phyloP scores from a whole-genome alignment of 495 filamentous ascomycete species.

The Aspergillus leporis region DNA sequence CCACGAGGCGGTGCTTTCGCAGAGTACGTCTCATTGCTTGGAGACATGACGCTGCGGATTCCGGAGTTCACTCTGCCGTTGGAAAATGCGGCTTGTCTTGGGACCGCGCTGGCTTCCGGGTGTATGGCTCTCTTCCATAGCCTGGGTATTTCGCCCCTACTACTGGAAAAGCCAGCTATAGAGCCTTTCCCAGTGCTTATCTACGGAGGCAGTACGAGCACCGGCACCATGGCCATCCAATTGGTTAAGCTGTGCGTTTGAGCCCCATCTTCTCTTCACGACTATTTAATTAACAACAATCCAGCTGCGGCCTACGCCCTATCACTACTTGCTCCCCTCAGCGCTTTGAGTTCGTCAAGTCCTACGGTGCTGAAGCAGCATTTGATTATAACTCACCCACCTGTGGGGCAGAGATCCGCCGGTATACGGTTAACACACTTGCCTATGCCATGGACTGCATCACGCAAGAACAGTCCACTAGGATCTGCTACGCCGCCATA shows the following conservation, averaged over 20 bases:
- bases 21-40: slow-evolving; percentile 31
- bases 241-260: slow-evolving; percentile 26
- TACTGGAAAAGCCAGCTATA: slow-evolving; percentile 7
- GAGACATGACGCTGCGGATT: slow-evolving; percentile 39
- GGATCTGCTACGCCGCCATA: too few relatives aligned
- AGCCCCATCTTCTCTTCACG: too few relatives aligned
- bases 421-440: too few relatives aligned
- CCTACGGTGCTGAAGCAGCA: too few relatives aligned
- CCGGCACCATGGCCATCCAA: slow-evolving; percentile 33
- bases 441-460: too few relatives aligned
- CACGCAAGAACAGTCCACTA: too few relatives aligned
- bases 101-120: slow-evolving; percentile 3
- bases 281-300: too few relatives aligned
- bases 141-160: slow-evolving; percentile 2
- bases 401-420: too few relatives aligned
- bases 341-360: too few relatives aligned
- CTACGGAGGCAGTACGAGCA: slow-evolving; percentile 32
- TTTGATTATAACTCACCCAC: too few relatives aligned
- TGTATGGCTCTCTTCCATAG: slow-evolving; percentile 12
- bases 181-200: slow-evolving; percentile 30
- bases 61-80: slow-evolving; percentile 27
- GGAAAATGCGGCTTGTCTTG: slow-evolving; percentile 34
- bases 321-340: too few relatives aligned
- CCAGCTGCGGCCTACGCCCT: too few relatives aligned
- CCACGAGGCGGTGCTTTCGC: slow-evolving; percentile 39